Conservation (phyloP, 2,329 filamentous ascomycete species). For the Fusarium annulatum region DNA sequence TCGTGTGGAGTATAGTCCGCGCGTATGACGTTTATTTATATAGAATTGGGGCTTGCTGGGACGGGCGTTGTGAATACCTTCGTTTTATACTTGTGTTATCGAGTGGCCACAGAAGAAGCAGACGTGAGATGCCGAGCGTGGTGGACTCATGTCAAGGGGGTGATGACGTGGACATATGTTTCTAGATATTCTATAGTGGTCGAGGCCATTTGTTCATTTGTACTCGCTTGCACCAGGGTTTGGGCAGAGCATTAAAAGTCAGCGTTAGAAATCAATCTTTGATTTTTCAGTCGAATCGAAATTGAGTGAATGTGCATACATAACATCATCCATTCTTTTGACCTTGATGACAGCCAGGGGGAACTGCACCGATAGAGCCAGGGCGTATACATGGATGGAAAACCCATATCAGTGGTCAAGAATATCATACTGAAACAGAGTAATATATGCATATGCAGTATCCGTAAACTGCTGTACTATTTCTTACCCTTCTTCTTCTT, state of each 20-base stretch:
- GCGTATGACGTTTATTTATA: slow-evolving; percentile 45
- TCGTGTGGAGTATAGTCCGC: slow-evolving; percentile 32
- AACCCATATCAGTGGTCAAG: background rate
- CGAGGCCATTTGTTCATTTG: slow-evolving; percentile 31
- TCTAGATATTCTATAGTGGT: slow-evolving; percentile 41
- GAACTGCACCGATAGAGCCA: background rate
- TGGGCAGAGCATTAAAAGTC: slow-evolving; percentile 38
- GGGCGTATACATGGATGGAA: background rate
- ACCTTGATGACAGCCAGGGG: background rate
- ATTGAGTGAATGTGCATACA: background rate
- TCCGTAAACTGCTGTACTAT: slow-evolving; percentile 45
- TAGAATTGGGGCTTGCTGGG: slow-evolving; percentile 13
- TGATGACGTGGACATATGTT: slow-evolving; percentile 36
- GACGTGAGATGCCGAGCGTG: slow-evolving; percentile 4
- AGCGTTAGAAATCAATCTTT: slow-evolving; percentile 40
- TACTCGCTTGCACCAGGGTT: slow-evolving; percentile 26
- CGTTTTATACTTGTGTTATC: slow-evolving; percentile 10
- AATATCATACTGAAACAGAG: background rate
- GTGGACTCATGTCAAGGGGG: slow-evolving; percentile 17
- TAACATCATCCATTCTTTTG: background rate
- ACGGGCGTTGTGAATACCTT: slow-evolving; percentile 21
- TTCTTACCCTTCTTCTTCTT: slow-evolving; percentile 67
- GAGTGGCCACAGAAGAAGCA: slow-evolving; percentile 4
- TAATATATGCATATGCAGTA: slow-evolving; percentile 3
- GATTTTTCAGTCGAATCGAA: slow-evolving; percentile 4